These are phyloP conservation scores for Suhomyces bolitotheri DNA, from an alignment of 1,139 yeast genomes.

Conservation along the genomic window DNA sequence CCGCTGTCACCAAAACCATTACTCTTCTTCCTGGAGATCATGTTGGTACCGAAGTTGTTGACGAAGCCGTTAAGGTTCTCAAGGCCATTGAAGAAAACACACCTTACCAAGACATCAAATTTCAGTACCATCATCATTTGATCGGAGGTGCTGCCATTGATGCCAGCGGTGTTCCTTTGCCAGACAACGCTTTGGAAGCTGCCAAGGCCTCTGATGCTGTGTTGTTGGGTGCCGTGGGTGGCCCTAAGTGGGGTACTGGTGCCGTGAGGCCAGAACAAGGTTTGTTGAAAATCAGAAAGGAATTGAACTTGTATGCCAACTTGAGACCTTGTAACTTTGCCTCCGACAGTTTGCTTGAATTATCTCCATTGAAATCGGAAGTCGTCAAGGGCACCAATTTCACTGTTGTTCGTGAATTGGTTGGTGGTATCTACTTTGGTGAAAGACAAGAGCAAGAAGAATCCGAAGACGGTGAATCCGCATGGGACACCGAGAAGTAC, in stretches of 20 bases:
- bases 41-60: conserved; percentile 87
- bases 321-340: conserved; percentile 95
- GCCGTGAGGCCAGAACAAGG: conserved; percentile 97
- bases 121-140: conserved; percentile 76
- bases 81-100: conserved; percentile 69
- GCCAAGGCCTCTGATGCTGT: conserved; percentile 91
- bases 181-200: conserved; percentile 85
- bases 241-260: conserved; percentile 98
- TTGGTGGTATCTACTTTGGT: conserved; percentile 97
- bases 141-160: conserved; percentile 99
- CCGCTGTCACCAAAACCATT: conserved; percentile 54
- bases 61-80: conserved; percentile 89
- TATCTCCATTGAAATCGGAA: conserved; percentile 84
- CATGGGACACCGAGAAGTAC: conserved; percentile 93
- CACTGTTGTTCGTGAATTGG: conserved; percentile 91
- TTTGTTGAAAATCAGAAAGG: conserved; percentile 87
- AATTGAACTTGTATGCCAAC: conserved; percentile 89
- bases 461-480: conserved; percentile 58
- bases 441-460: conserved; percentile 91
- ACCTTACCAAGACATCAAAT: conserved; percentile 55
- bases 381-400: conserved; percentile 88
- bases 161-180: conserved; percentile 89
- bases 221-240: conserved; percentile 95
- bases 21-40: conserved; percentile 96
- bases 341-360: conserved; percentile 77